These are phyloP conservation scores for Pseudogymnoascus pannorum DNA, from an alignment of 2,329 filamentous ascomycete species.

Conservation along the genomic window DNA sequence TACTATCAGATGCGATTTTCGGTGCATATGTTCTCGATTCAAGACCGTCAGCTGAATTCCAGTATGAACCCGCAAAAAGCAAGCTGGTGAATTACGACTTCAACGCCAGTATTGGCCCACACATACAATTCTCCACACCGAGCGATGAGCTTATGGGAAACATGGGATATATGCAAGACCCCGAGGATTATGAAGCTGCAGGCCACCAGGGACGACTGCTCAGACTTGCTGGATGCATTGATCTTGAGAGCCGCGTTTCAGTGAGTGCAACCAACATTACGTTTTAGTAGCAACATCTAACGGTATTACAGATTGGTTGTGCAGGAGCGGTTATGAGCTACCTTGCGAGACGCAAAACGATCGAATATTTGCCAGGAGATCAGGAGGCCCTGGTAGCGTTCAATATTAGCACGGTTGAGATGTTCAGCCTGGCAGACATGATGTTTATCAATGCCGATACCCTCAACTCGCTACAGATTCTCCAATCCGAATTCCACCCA, in stretches of 20 bases:
- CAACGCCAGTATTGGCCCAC: constrained; percentile 36
- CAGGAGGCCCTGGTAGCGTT: constrained; percentile 47
- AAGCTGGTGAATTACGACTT: constrained; percentile 53
- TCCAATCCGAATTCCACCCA: constrained; percentile 75
- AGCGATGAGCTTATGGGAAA: constrained; percentile 35
- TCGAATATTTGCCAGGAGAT: constrained; percentile 55
- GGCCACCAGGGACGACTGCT: constrained; percentile 57
- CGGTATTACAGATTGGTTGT: constrained; percentile 54
- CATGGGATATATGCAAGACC: constrained; percentile 24
- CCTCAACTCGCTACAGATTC: constrained; percentile 73
- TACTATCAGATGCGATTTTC: constrained; percentile 29
- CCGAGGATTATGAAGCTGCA: constrained; percentile 35
- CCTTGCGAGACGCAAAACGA: constrained; percentile 59
- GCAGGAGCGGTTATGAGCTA: constrained; percentile 80
- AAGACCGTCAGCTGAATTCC: constrained; percentile 66
- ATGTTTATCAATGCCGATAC: constrained; percentile 82
- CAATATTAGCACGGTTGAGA: constrained; percentile 57
- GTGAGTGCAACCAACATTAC: constrained; percentile 34
- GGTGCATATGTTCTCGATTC: constrained; percentile 52
- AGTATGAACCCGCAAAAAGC: constrained; percentile 55
- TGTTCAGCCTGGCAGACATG: constrained; percentile 59
- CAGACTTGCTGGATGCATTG: constrained; percentile 61
- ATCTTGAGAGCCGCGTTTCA: constrained; percentile 66
- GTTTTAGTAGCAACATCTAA: not conserved
- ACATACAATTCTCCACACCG: constrained; percentile 56